Percentiles rank a stretch among this genome's conserved stretches.
Evolutionary conservation across 208 protist species (phyloP).

Genomic region (Endotrypanum monterogeii): DNA sequence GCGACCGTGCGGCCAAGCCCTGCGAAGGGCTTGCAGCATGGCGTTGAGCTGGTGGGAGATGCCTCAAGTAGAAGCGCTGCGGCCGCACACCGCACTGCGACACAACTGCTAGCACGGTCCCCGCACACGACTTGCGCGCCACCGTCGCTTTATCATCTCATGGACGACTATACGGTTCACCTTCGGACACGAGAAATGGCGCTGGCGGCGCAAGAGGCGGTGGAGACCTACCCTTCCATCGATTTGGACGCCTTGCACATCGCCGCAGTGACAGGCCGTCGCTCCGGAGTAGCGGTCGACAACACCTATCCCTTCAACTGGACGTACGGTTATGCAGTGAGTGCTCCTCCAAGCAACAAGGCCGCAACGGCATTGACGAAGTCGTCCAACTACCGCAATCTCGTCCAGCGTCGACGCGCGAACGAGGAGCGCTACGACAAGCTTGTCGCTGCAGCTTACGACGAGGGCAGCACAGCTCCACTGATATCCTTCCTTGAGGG

Average conservation of each 20-base stretch:
- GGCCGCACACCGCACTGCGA: constrained; percentile 13
- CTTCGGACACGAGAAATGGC: constrained; percentile 41
- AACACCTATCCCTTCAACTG: constrained; percentile 35
- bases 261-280: constrained; percentile 29
- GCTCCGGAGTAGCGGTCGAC: constrained; percentile 19
- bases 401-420: constrained; percentile 30
- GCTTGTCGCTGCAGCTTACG: constrained; percentile 61
- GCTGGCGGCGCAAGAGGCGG: constrained; percentile 27
- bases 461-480: constrained; percentile 45
- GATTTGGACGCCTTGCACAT: constrained; percentile 26
- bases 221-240: constrained; percentile 19
- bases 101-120: constrained; percentile 9
- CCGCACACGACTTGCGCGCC: constrained; percentile 20
- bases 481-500: constrained; percentile 45
- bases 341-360: constrained; percentile 19
- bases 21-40: constrained; percentile 7
- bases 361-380: constrained; percentile 8
- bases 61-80: background rate
- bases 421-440: constrained; percentile 35
- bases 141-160: constrained; percentile 40
- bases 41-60: constrained; percentile 6
- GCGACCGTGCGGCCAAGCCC: constrained; percentile 17
- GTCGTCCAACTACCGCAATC: constrained; percentile 6
- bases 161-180: constrained; percentile 48
- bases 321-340: constrained; percentile 31